Base-by-base conservation (phyloP, 768 basidiomycete genomes). In the Chalciporus sphaerocephalus region DNA sequence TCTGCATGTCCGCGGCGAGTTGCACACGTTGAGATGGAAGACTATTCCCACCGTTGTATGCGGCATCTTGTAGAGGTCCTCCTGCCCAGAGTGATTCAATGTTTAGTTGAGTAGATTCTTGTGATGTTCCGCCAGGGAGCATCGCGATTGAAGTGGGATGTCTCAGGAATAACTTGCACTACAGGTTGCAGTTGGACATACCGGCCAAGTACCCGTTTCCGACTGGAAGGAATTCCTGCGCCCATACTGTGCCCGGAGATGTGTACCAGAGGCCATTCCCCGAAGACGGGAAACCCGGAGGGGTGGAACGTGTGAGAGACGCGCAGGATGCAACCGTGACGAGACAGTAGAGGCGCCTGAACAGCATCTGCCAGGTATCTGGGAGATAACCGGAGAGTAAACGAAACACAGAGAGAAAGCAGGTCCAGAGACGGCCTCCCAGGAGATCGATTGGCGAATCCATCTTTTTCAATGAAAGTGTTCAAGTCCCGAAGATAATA, bases 231-330 rank as follows among this genome's bases (percentile, higher is more conserved):
- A 69, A 81, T 35, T 84, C 75, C 36, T 71, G 69, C 0, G 72
- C 64, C 86, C 86, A 88, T 16, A 71, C 59, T 0, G 58, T 58
- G 2, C 76, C 81, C 0, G 78, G 73, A 13, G 70, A 46, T 4
- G 65, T 75, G 52, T 81, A 88, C 86, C 86, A 88, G 22, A 88
- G 68, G 6, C 79, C 85, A 63, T 88, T 87, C n/a, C 86, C 86
- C 11, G 82, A 80, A 4, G 66, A 51, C 0, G 86, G 86, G 55
- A 88, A 85, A n/a, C 71, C 74, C 18, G 61, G 42, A 23, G 74
- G 74, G 5, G 60, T 48, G 24, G 65, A 52, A 32, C 22, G 25
- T 5, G 47, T 37, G 47, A 52, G 39, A 34, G 47, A 53, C 11
- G 47, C 28, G 18, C 60, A 65, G 11, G 53, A 54, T 18, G 60